phyloP scores from a whole-genome alignment of 768 basidiomycete species.

The Xerocomellus dryophilus region DNA sequence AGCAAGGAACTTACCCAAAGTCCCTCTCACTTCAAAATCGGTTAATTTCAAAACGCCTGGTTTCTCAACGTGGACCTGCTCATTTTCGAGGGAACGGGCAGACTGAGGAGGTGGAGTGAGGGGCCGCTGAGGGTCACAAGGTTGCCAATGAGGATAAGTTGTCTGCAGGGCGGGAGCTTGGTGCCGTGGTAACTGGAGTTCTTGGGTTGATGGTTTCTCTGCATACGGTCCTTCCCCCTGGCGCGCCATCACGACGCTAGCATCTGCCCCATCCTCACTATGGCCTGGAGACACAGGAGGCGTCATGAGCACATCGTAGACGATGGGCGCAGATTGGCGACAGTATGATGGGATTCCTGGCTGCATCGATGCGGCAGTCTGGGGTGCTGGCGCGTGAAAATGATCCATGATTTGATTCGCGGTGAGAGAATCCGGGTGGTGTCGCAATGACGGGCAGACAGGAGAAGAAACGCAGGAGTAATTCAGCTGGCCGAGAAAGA shows the following conservation, averaged over 20 bases:
- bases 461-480: neutral
- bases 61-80: slow-evolving; percentile 59
- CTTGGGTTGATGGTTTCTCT: slow-evolving; percentile 11
- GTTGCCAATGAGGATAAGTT: slow-evolving; percentile 13
- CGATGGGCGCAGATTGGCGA: slow-evolving; percentile 42
- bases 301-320: slow-evolving; percentile 61
- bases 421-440: neutral
- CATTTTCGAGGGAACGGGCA: slow-evolving; percentile 63
- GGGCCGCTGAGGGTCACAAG: slow-evolving; percentile 1
- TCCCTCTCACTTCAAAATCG: slow-evolving; percentile 80
- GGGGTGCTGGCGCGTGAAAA: slow-evolving; percentile 22
- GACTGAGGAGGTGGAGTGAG: slow-evolving; percentile 38
- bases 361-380: slow-evolving; percentile 10
- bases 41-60: slow-evolving; percentile 59
- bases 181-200: slow-evolving; percentile 4
- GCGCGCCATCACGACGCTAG: slow-evolving; percentile 10
- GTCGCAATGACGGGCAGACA: neutral
- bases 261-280: slow-evolving; percentile 38
- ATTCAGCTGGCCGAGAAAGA: slow-evolving; percentile 4
- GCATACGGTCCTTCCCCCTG: slow-evolving; percentile 14
- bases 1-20: slow-evolving; percentile 52
- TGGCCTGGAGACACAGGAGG: slow-evolving; percentile 64
- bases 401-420: slow-evolving; percentile 24
- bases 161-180: slow-evolving; percentile 4
- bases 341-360: slow-evolving; percentile 22